Percentiles rank a stretch among this genome's conserved stretches.
Conservation (phyloP, 2,329 filamentous ascomycete species). For the Karstenula rhodostoma region DNA sequence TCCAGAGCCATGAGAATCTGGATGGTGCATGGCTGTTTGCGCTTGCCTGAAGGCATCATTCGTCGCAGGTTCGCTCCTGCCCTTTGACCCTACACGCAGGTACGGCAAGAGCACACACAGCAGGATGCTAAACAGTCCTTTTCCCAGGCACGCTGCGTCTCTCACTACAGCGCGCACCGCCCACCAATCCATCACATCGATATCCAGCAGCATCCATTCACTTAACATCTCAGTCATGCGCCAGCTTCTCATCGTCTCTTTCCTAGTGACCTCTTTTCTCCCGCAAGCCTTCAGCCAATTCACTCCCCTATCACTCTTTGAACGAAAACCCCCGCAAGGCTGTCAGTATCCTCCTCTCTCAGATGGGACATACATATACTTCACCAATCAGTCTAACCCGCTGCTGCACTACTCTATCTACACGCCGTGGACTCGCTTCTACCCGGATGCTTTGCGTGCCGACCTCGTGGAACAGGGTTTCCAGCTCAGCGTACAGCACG, state of each 20-base stretch:
- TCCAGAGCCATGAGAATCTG: neutral
- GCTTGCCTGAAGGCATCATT: neutral
- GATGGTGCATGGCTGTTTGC: neutral
- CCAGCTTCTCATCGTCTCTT: neutral
- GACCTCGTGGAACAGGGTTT: constrained; percentile 14
- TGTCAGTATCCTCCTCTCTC: constrained; percentile 14
- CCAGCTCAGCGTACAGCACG: neutral
- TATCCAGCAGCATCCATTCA: constrained; percentile 9
- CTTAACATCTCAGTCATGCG: constrained; percentile 10
- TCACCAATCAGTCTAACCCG: constrained; percentile 3
- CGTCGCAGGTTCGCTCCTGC: neutral
- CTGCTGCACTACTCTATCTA: constrained; percentile 14
- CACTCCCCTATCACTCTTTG: neutral
- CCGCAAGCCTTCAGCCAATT: constrained; percentile 1
- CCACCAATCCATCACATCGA: constrained; percentile 1
- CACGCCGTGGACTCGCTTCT: constrained; percentile 16
- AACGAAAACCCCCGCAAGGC: constrained; percentile 1
- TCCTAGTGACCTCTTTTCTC: neutral
- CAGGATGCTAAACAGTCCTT: neutral
- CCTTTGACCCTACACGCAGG: neutral
- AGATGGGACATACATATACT: constrained; percentile 18
- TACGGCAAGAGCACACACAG: neutral
- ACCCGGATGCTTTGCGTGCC: constrained; percentile 13
- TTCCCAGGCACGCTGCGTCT: neutral
- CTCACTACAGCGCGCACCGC: neutral